phyloP scores from a whole-genome alignment of 768 basidiomycete genomes.

The Phylloporus rhodoxanthus region DNA sequence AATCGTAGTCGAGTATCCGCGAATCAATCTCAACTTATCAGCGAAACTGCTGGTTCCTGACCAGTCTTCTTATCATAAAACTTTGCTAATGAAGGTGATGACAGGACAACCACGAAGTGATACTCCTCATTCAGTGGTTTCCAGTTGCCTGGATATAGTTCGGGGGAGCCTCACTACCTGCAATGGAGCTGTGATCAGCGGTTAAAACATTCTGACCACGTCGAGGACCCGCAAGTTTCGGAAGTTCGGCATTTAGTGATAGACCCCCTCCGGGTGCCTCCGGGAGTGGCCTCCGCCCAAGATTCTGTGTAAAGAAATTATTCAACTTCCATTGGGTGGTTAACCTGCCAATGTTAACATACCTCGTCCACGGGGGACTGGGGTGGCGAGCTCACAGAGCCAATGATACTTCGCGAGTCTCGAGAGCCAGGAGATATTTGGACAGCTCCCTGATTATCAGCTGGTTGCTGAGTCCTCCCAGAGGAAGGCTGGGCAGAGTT shows the following conservation, averaged over 20 bases:
- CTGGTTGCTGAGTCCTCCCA: slow-evolving; percentile 6
- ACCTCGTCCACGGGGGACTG: slow-evolving; percentile 18
- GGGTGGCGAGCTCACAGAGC: not conserved
- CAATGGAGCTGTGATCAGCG: slow-evolving; percentile 10
- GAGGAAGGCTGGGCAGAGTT: not conserved
- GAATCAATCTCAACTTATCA: too few species aligned
- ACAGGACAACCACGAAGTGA: not conserved
- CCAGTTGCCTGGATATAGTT: slow-evolving; percentile 20
- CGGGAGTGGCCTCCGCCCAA: slow-evolving; percentile 20
- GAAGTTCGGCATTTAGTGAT: slow-evolving; percentile 11
- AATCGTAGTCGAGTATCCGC: not conserved
- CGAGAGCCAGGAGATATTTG: not conserved
- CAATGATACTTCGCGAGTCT: slow-evolving; percentile 11
- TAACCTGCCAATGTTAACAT: not conserved
- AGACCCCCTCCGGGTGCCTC: slow-evolving; percentile 17
- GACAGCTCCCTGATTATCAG: not conserved
- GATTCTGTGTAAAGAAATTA: not conserved
- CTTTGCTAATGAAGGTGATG: not conserved
- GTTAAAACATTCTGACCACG: slow-evolving; percentile 3
- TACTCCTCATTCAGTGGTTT: not conserved
- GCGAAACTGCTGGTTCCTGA: too few species aligned
- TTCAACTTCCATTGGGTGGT: not conserved
- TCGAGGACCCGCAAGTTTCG: slow-evolving; percentile 7
- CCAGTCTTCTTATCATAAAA: too few species aligned
- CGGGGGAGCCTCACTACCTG: slow-evolving; percentile 17